Conservation (phyloP, 2,329 filamentous ascomycete species). For the Claviceps humidiphila region DNA sequence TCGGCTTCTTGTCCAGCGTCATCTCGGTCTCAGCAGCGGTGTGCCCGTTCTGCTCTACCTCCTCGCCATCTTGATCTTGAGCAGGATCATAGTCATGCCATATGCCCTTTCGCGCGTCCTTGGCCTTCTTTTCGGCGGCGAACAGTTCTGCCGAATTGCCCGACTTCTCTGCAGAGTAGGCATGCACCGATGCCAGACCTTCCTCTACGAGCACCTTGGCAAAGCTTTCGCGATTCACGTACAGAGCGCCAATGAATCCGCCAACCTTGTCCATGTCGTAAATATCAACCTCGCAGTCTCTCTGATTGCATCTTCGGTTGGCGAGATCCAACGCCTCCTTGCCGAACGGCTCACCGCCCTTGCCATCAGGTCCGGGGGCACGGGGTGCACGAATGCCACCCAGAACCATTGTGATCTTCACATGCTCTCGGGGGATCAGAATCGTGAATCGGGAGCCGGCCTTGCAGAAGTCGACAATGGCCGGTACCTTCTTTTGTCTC, state of each 20-base stretch:
- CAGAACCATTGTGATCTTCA: slow-evolving; percentile 89
- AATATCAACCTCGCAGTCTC: slow-evolving; percentile 91
- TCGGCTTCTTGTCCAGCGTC: slow-evolving; percentile 49
- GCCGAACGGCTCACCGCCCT: slow-evolving; percentile 83
- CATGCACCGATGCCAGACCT: slow-evolving; percentile 81
- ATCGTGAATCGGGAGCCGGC: slow-evolving; percentile 91
- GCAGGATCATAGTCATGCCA: slow-evolving; percentile 94
- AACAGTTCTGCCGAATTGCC: slow-evolving; percentile 80
- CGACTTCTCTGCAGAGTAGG: slow-evolving; percentile 90
- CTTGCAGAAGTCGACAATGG: slow-evolving; percentile 93
- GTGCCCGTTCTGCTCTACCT: slow-evolving; percentile 38
- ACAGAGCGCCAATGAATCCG: slow-evolving; percentile 91
- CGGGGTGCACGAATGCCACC: slow-evolving; percentile 84
- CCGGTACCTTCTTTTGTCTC: slow-evolving; percentile 83
- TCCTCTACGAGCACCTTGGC: slow-evolving; percentile 89
- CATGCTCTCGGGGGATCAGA: slow-evolving; percentile 79
- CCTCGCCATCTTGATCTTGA: slow-evolving; percentile 55
- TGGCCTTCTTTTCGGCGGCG: slow-evolving; percentile 76
- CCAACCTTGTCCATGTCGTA: slow-evolving; percentile 92
- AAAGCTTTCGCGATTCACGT: slow-evolving; percentile 90
- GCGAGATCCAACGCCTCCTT: slow-evolving; percentile 90
- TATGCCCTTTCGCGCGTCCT: slow-evolving; percentile 74
- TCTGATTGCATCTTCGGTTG: slow-evolving; percentile 76
- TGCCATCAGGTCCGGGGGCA: slow-evolving; percentile 62
- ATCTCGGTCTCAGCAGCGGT: slow-evolving; percentile 34